Evolutionary conservation across 2,329 filamentous ascomycete species (phyloP).

Genomic region (Ophiostoma populinum): DNA sequence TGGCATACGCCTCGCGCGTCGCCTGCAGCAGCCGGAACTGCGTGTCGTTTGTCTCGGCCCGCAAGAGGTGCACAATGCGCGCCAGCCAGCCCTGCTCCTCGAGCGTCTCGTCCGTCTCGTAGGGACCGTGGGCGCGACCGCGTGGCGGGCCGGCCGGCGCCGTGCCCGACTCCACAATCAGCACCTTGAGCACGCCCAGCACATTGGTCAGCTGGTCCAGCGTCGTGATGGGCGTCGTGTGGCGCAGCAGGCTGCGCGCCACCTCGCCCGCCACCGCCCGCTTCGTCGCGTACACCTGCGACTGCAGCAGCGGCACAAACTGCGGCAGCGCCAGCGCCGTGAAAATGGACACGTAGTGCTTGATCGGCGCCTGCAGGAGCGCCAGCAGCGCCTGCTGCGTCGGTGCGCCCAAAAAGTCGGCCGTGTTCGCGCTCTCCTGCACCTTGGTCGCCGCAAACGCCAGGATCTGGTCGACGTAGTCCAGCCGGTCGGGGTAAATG

Average conservation of each 20-base stretch:
- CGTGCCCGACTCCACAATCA: constrained; percentile 87
- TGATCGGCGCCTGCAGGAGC: constrained; percentile 77
- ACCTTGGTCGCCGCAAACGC: constrained; percentile 79
- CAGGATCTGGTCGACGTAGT: constrained; percentile 90
- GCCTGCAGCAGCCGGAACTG: constrained; percentile 89
- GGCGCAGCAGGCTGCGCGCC: constrained; percentile 62
- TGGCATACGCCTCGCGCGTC: constrained; percentile 67
- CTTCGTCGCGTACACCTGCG: constrained; percentile 83
- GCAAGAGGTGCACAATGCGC: constrained; percentile 73
- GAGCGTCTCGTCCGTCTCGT: constrained; percentile 90
- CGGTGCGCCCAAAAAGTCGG: constrained; percentile 78
- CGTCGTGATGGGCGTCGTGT: constrained; percentile 64
- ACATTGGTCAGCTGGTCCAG: constrained; percentile 72
- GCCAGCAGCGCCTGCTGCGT: constrained; percentile 81
- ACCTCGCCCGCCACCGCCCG: constrained; percentile 84
- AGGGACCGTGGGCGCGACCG: constrained; percentile 55
- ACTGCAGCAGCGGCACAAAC: constrained; percentile 76
- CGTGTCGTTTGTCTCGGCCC: constrained; percentile 72
- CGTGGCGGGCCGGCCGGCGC: constrained; percentile 50
- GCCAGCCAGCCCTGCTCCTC: constrained; percentile 97
- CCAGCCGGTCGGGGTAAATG: constrained; percentile 70
- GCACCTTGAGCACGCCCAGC: constrained; percentile 69
- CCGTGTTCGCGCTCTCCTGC: constrained; percentile 75
- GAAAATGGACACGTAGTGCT: constrained; percentile 83
- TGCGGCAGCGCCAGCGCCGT: constrained; percentile 88